These are phyloP conservation scores for Naganishia sp. DNA, from an alignment of 1,284 basidiomycete genomes.

Conservation along the genomic window DNA sequence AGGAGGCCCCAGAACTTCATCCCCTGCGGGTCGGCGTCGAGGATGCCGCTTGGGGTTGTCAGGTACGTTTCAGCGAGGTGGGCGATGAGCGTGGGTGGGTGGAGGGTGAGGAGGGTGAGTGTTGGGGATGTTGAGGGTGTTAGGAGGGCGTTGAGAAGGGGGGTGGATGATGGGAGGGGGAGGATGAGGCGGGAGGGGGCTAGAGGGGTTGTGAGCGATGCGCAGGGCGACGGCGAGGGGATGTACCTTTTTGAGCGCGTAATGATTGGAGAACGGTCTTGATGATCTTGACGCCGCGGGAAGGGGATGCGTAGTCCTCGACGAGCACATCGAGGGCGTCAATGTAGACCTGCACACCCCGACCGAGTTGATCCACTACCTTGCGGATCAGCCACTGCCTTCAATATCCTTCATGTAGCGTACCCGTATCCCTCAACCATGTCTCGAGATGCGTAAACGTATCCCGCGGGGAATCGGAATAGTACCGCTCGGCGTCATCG, in stretches of 20 bases:
- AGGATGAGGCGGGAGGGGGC: conserved; percentile 67
- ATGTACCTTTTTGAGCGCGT: conserved; percentile 15
- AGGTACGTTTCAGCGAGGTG: conserved; percentile 69
- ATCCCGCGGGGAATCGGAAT: neutral
- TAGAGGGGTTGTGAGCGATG: conserved; percentile 39
- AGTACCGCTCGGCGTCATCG: conserved; percentile 2
- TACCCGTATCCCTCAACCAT: conserved; percentile 6
- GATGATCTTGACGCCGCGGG: conserved; percentile 38
- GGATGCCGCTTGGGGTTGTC: conserved; percentile 56
- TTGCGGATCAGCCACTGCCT: neutral
- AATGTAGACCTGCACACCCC: conserved; percentile 44
- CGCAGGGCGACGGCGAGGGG: neutral
- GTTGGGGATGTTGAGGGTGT: conserved; percentile 67
- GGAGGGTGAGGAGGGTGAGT: conserved; percentile 65
- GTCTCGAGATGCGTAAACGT: conserved; percentile 3
- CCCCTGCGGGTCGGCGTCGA: conserved; percentile 10
- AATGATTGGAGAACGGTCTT: conserved; percentile 37
- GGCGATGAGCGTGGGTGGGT: conserved; percentile 65
- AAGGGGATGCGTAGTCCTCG: conserved; percentile 41
- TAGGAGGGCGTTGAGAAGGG: conserved; percentile 61
- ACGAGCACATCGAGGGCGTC: conserved; percentile 48
- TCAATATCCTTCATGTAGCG: neutral
- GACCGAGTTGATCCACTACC: conserved; percentile 22
- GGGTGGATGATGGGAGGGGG: conserved; percentile 61
- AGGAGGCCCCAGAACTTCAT: conserved; percentile 45